Percentiles rank a stretch among this genome's conserved stretches.
These are phyloP conservation scores for Backusella westeae DNA, from an alignment of 192 early-diverging fungal genomes.

Conservation along the genomic window DNA sequence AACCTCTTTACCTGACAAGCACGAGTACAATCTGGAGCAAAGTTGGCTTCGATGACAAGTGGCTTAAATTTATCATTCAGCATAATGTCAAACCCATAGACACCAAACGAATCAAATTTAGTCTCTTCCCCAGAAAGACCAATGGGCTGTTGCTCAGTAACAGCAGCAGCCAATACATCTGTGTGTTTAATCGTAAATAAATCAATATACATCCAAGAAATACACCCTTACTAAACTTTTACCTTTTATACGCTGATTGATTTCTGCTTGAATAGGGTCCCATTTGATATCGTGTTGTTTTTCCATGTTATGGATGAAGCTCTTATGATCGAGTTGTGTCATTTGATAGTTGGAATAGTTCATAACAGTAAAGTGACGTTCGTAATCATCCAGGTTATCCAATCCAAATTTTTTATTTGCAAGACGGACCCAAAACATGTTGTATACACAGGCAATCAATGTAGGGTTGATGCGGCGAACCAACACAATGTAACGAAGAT, in stretches of 20 bases:
- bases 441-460: constrained; percentile 38
- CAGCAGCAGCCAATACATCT: constrained; percentile 45
- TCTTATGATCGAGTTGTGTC: constrained; percentile 43
- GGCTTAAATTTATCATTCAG: constrained; percentile 43
- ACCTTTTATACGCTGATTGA: constrained; percentile 46
- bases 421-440: constrained; percentile 52
- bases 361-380: constrained; percentile 50
- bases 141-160: constrained; percentile 40
- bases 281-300: constrained; percentile 47
- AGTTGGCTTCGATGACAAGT: constrained; percentile 44
- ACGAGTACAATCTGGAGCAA: constrained; percentile 43
- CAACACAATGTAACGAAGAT: constrained; percentile 46
- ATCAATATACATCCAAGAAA: too few species aligned
- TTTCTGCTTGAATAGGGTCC: constrained; percentile 41
- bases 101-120: constrained; percentile 37
- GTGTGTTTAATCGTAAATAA: not conserved
- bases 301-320: constrained; percentile 50
- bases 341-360: constrained; percentile 47
- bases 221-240: not conserved
- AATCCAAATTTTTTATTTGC: constrained; percentile 40
- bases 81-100: constrained; percentile 51
- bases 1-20: constrained; percentile 33
- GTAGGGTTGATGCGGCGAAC: constrained; percentile 41
- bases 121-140: constrained; percentile 28
- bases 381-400: constrained; percentile 43